phyloP scores from a whole-genome alignment of 2,329 filamentous ascomycete genomes.

The Xylariaceae sp. region DNA sequence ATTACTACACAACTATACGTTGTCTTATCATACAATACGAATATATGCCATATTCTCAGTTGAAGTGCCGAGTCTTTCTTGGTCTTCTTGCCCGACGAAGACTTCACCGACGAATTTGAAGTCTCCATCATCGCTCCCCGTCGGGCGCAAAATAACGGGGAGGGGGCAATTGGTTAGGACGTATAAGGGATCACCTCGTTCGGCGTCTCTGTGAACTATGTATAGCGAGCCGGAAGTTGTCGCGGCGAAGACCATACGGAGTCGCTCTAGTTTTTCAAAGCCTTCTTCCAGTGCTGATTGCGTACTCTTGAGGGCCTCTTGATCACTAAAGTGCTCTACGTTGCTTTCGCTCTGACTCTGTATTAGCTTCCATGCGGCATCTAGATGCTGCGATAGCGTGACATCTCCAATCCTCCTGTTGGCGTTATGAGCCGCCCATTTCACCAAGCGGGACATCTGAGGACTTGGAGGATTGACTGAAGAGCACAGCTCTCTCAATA shows the following conservation, averaged over 20 bases:
- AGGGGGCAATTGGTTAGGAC: slow-evolving; percentile 10
- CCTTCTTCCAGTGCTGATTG: slow-evolving; percentile 4
- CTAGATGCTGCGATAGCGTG: background rate
- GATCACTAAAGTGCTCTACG: background rate
- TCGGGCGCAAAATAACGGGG: slow-evolving; percentile 6
- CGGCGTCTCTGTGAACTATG: slow-evolving; percentile 2
- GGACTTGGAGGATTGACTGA: background rate
- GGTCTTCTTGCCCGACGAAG: background rate
- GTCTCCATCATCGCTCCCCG: background rate
- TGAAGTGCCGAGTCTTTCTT: background rate
- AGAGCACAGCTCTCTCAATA: background rate
- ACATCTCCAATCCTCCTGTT: slow-evolving; percentile 1
- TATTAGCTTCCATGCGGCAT: background rate
- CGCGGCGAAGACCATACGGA: slow-evolving; percentile 8
- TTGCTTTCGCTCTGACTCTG: background rate
- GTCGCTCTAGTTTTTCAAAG: slow-evolving; percentile 8
- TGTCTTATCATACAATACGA: slow-evolving; percentile 1
- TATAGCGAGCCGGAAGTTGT: background rate
- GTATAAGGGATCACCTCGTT: slow-evolving; percentile 2
- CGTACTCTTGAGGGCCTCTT: background rate
- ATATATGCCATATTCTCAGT: background rate
- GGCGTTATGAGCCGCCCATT: slow-evolving; percentile 1
- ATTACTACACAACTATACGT: too few relatives aligned
- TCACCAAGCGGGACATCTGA: background rate
- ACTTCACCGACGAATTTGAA: slow-evolving; percentile 2